Base-by-base conservation (phyloP, 2,329 filamentous ascomycete species). In the Clonostachys solani region DNA sequence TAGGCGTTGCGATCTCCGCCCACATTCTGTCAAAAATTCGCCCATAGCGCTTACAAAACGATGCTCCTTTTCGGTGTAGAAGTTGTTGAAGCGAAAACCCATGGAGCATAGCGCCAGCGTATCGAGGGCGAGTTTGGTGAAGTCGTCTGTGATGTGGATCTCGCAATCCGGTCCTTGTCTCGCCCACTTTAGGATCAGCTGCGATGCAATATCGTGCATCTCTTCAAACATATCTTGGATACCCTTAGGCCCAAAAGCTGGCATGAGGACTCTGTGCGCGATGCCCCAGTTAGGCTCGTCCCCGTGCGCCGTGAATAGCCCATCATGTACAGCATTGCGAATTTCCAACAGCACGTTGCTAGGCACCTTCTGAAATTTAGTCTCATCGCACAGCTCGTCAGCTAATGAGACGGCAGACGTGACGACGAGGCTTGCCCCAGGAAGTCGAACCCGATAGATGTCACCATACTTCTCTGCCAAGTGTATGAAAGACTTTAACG, bases 231-330 rank as follows among this genome's bases (percentile, higher is more conserved):
- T 81, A 16, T 64, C 65, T 36, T 72, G 46, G 54, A 88, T 86
- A 6, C 75, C 70, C 33, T 86, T 61, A 0, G 83, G 83, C 0
- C 83, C 83, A 56, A 87, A 85, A 5, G 80, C 81, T 2, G 83
- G 82, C 61, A 85, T 77, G 46, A 87, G 63, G 19, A 81, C 66
- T 15, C 79, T 66, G 57, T 86, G 77, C 41, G 84, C 83, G 52
- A 84, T 71, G 15, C 74, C 78, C 52, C 54, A 57, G 45, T 51
- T 54, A 13, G 44, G 46, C 38, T 56, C 50, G 13, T 47, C 51
- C n/a, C 34, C 35, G n/a, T 40, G 40, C n/a, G 54, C 55, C 46
- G 55, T 57, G 38, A 57, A 57, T 16, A 57, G 50, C n/a, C 55
- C 54, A 47, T 57, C 54, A 23, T 74, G 66, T 2, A 77, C 65